phyloP scores from a whole-genome alignment of 768 basidiomycete species.

The Rossbeevera mucosa region DNA sequence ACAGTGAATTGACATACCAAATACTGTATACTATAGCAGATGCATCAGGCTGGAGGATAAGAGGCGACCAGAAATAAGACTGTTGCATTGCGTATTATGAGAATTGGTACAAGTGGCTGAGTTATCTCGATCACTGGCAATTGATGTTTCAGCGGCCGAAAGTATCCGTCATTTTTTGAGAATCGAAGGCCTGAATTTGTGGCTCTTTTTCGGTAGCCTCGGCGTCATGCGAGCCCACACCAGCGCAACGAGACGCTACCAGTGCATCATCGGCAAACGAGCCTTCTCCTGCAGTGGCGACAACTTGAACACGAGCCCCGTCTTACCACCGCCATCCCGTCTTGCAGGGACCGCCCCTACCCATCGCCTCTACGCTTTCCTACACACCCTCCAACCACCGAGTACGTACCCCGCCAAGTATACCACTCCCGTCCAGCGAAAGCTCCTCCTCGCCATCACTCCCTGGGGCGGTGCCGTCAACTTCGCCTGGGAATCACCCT shows the following conservation, averaged over 20 bases:
- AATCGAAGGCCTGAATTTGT: background rate
- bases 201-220: background rate
- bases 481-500: conserved; percentile 43
- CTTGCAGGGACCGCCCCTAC: conserved; percentile 49
- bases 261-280: background rate
- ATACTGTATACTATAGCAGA: no score
- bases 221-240: background rate
- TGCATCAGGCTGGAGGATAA: no score
- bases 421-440: conserved; percentile 47
- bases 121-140: no score
- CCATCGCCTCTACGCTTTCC: conserved; percentile 52
- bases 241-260: background rate
- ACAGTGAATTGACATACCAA: no score
- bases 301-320: no score
- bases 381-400: conserved; percentile 49
- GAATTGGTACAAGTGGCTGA: no score
- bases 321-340: no score
- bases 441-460: conserved; percentile 40
- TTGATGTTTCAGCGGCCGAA: no score
- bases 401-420: conserved; percentile 43
- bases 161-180: no score
- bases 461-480: conserved; percentile 57
- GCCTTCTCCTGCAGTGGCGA: background rate
- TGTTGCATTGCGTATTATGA: no score
- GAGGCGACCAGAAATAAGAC: no score